phyloP scores from a whole-genome alignment of 371 early-diverging fungal genomes.

The Batrachochytrium dendrobatidis region DNA sequence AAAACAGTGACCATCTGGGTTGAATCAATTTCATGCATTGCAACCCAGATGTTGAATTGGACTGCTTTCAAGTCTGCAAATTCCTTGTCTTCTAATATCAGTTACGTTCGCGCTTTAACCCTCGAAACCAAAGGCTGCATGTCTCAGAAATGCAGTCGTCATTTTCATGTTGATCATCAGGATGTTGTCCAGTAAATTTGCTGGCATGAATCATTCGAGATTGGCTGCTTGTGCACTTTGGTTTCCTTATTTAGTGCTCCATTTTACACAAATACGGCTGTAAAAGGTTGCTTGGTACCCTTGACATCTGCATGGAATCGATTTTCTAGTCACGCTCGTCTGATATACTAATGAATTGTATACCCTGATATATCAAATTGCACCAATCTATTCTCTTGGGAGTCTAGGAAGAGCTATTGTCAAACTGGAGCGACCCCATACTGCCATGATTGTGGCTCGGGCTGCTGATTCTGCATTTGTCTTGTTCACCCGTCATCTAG shows the following conservation, averaged over 20 bases:
- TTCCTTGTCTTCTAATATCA: no score
- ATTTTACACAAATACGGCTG: not conserved
- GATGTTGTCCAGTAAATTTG: no score
- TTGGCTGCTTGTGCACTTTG: constrained; percentile 1
- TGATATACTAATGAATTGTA: not conserved
- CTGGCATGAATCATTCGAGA: no score
- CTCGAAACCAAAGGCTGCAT: no score
- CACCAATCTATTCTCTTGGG: not conserved
- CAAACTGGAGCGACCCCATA: constrained; percentile 19
- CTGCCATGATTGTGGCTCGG: constrained; percentile 31
- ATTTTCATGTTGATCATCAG: no score
- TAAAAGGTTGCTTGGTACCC: not conserved
- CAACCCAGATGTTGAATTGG: no score
- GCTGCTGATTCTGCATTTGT: constrained; percentile 16
- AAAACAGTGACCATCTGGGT: no score
- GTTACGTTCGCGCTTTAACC: no score
- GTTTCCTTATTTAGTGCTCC: not conserved
- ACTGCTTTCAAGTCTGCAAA: no score
- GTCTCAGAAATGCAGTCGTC: no score
- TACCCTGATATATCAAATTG: not conserved
- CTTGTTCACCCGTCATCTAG: constrained; percentile 23
- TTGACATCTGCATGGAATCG: not conserved
- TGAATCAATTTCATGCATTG: no score
- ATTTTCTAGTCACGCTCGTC: not conserved
- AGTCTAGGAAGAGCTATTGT: constrained; percentile 19